phyloP scores from a whole-genome alignment of 2,329 filamentous ascomycete genomes.

The Cladosporium sp. region DNA sequence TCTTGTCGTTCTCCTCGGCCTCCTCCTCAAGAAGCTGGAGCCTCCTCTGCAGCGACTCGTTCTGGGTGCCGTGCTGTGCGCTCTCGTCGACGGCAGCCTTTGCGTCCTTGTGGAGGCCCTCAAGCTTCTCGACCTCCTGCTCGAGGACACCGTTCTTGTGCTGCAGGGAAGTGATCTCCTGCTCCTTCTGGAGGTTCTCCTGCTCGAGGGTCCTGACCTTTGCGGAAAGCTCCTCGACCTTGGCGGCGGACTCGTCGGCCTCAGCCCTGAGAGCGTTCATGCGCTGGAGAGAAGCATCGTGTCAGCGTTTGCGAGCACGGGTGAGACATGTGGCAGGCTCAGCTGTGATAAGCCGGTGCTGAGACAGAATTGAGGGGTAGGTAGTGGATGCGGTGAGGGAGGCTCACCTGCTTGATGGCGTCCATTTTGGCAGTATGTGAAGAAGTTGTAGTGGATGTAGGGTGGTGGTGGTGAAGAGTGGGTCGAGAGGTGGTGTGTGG shows the following conservation, averaged over 20 bases:
- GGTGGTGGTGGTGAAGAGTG: not conserved
- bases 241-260: constrained; percentile 78
- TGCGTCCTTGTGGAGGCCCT: constrained; percentile 76
- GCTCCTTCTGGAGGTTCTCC: constrained; percentile 94
- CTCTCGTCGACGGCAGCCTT: constrained; percentile 86
- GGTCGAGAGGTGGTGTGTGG: not conserved
- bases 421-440: constrained; percentile 38
- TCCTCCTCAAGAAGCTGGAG: constrained; percentile 97
- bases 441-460: not conserved
- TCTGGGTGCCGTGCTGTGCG: constrained; percentile 79
- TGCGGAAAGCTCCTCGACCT: constrained; percentile 82
- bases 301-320: constrained; percentile 28
- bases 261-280: constrained; percentile 93
- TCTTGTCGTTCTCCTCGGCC: constrained; percentile 94
- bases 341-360: constrained; percentile 1
- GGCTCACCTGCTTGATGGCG: constrained; percentile 45
- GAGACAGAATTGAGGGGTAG: constrained; percentile 29
- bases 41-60: constrained; percentile 87
- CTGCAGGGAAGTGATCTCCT: constrained; percentile 93
- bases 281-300: constrained; percentile 60
- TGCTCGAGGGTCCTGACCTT: constrained; percentile 91
- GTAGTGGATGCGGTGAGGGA: constrained; percentile 26
- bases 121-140: constrained; percentile 87
- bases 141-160: constrained; percentile 96
- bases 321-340: constrained; percentile 22